Percentiles rank a stretch among this genome's conserved stretches.
Evolutionary conservation across 495 filamentous ascomycete species (phyloP).

Genomic region (Cercophora samala): DNA sequence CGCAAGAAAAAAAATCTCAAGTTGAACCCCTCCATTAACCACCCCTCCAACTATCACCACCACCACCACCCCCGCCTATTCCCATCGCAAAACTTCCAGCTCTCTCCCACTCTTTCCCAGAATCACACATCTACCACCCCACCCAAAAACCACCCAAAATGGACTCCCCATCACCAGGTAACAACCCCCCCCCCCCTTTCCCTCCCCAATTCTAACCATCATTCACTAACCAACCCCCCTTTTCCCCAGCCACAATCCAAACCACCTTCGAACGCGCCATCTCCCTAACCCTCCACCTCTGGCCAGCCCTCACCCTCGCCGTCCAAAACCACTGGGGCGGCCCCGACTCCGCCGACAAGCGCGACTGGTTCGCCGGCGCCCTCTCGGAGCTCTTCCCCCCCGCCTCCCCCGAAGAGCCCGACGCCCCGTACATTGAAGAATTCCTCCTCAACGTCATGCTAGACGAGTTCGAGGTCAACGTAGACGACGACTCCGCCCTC

Average conservation of each 20-base stretch:
- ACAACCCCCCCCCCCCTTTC: neutral
- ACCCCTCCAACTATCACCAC: neutral
- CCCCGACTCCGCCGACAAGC: slow-evolving; percentile 77
- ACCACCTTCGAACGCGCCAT: slow-evolving; percentile 75
- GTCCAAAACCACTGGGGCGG: slow-evolving; percentile 88
- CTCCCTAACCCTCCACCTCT: slow-evolving; percentile 72
- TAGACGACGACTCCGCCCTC: slow-evolving; percentile 83
- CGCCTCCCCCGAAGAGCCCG: slow-evolving; percentile 52
- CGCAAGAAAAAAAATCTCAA: slow-evolving; percentile 11
- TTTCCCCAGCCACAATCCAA: slow-evolving; percentile 61
- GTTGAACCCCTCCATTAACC: slow-evolving; percentile 19
- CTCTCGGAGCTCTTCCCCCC: slow-evolving; percentile 72
- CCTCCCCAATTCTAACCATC: neutral
- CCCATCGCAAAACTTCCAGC: neutral
- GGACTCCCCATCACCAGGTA: slow-evolving; percentile 22
- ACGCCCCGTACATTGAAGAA: slow-evolving; percentile 78
- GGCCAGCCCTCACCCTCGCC: slow-evolving; percentile 82
- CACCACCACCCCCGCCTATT: neutral
- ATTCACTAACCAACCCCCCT: slow-evolving; percentile 22
- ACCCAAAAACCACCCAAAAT: slow-evolving; percentile 12
- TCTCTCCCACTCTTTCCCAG: neutral
- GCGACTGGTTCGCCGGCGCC: slow-evolving; percentile 91
- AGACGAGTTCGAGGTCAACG: slow-evolving; percentile 88
- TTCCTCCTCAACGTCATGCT: slow-evolving; percentile 84
- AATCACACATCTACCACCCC: neutral